These are phyloP conservation scores for Camelina hispida DNA, from an alignment of 345 rosid species.

Conservation along the genomic window DNA sequence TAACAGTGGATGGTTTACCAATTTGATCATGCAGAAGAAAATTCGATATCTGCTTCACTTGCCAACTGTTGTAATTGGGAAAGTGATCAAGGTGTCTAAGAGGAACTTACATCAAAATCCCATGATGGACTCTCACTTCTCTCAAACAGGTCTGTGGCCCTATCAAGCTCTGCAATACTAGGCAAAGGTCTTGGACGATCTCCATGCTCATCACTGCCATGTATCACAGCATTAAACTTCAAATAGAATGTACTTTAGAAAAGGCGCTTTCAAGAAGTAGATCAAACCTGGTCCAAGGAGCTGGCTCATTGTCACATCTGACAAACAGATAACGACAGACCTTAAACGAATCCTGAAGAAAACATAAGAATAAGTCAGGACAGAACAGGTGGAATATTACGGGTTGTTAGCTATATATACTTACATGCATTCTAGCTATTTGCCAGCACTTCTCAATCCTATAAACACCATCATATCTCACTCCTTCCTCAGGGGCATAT, in stretches of 20 bases:
- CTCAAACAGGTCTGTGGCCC: conserved; percentile 57
- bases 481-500: conserved; percentile 69
- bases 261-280: conserved; percentile 36
- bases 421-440: conserved; percentile 59
- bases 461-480: conserved; percentile 75
- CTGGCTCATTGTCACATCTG: conserved; percentile 45
- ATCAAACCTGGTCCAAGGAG: conserved; percentile 51
- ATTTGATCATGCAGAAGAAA: conserved; percentile 47
- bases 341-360: conserved; percentile 48
- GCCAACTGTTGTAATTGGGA: conserved; percentile 24
- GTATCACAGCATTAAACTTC: not conserved
- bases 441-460: conserved; percentile 48
- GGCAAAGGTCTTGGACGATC: conserved; percentile 76
- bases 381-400: not conserved
- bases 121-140: conserved; percentile 65
- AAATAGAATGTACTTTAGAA: not conserved
- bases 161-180: conserved; percentile 51
- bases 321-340: conserved; percentile 73
- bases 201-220: conserved; percentile 61
- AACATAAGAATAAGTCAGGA: not conserved
- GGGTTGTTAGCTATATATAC: not conserved
- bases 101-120: conserved; percentile 62
- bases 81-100: conserved; percentile 48
- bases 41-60: conserved; percentile 46
- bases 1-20: not conserved